Percentiles rank a stretch among this genome's conserved stretches.
Conservation (phyloP, 768 basidiomycete genomes). For the Boletus rex-veris region DNA sequence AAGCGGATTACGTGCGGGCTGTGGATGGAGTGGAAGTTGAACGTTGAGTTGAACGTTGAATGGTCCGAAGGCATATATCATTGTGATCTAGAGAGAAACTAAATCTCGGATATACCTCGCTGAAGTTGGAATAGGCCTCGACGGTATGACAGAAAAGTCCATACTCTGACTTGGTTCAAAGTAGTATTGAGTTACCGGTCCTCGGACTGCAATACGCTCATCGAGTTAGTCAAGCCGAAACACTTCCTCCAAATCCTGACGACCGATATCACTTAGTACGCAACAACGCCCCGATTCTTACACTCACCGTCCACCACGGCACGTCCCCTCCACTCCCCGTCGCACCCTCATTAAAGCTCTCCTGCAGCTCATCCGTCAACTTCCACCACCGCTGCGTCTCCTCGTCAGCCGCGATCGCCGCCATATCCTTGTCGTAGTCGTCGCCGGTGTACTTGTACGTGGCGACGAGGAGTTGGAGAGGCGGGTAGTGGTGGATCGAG, state of each 20-base stretch:
- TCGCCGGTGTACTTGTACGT: conserved; percentile 70
- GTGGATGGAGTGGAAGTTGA: conserved; percentile 49
- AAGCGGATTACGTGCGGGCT: conserved; percentile 46
- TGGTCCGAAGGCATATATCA: neutral
- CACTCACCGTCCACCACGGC: conserved; percentile 67
- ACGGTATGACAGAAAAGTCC: neutral
- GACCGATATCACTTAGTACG: neutral
- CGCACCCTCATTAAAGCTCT: conserved; percentile 68
- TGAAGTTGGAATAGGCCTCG: neutral
- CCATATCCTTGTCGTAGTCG: conserved; percentile 68
- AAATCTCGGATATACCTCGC: too few relatives aligned
- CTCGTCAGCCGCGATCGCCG: conserved; percentile 54
- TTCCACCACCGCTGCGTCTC: conserved; percentile 79
- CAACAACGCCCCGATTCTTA: neutral
- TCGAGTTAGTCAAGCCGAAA: conserved; percentile 34
- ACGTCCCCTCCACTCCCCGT: conserved; percentile 62
- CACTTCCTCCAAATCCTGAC: conserved; percentile 57
- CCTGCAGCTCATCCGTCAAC: conserved; percentile 75
- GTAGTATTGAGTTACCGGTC: too few relatives aligned
- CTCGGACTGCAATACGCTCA: too few relatives aligned
- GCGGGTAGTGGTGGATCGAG: conserved; percentile 67
- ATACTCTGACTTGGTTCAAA: too few relatives aligned
- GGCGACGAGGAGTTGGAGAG: conserved; percentile 67
- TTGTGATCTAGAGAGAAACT: too few relatives aligned
- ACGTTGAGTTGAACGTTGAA: conserved; percentile 7